Percentiles rank a stretch among this genome's conserved stretches.
phyloP scores from a whole-genome alignment of 805 yeast genomes.

The Ogataea nakhonphanomensis region DNA sequence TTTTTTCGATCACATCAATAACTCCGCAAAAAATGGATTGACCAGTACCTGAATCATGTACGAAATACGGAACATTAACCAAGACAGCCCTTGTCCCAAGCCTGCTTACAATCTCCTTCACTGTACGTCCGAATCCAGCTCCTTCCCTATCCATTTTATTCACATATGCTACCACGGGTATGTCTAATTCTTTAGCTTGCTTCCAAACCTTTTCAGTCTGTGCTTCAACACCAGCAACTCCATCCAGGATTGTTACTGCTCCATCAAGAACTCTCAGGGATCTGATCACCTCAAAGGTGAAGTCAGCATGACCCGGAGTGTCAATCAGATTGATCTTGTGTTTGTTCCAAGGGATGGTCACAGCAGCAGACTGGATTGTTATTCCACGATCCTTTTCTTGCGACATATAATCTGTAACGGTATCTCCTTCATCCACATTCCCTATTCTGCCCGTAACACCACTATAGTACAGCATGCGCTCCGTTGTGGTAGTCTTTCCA shows the following conservation, averaged over 20 bases:
- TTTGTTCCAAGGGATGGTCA: constrained; percentile 76
- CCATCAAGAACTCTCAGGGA: constrained; percentile 92
- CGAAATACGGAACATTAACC: constrained; percentile 75
- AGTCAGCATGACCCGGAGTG: constrained; percentile 98
- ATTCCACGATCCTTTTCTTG: constrained; percentile 92
- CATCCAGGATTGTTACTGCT: constrained; percentile 88
- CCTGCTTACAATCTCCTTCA: constrained; percentile 74
- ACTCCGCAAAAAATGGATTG: constrained; percentile 59
- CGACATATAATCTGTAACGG: constrained; percentile 88
- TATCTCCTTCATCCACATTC: constrained; percentile 94
- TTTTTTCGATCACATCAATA: constrained; percentile 67
- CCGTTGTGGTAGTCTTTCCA: constrained; percentile 97
- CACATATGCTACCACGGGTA: constrained; percentile 78
- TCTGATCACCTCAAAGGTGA: constrained; percentile 89
- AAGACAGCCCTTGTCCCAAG: constrained; percentile 71
- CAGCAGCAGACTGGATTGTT: constrained; percentile 95
- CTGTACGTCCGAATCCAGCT: constrained; percentile 90
- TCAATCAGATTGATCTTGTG: constrained; percentile 83
- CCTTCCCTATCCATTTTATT: constrained; percentile 98
- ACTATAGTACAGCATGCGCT: constrained; percentile 85
- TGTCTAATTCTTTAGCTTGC: constrained; percentile 62
- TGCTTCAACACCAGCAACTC: constrained; percentile 97
- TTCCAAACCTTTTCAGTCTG: constrained; percentile 97
- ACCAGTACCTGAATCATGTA: constrained; percentile 35
- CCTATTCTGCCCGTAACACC: constrained; percentile 82